These are phyloP conservation scores for Calonectria pseudoturangicola DNA, from an alignment of 2,329 filamentous ascomycete genomes.

Conservation along the genomic window DNA sequence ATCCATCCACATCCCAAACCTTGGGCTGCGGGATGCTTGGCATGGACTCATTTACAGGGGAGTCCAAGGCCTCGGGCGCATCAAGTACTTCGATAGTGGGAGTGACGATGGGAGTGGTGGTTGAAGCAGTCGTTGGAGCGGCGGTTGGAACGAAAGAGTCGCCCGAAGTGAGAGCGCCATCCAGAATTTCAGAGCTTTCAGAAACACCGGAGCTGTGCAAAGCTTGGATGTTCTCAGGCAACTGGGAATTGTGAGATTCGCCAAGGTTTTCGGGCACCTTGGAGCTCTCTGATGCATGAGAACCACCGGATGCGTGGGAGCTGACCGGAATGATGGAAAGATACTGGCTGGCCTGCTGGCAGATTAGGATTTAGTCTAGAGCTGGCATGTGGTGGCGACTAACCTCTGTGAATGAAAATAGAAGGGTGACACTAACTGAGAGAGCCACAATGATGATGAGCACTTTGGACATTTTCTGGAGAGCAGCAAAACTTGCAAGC, in stretches of 20 bases:
- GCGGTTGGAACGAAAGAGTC: neutral
- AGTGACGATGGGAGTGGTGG: too few species aligned
- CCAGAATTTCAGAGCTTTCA: neutral
- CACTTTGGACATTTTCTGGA: neutral
- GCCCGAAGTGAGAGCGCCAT: neutral
- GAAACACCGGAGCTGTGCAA: neutral
- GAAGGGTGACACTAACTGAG: neutral
- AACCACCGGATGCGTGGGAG: neutral
- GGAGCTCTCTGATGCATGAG: neutral
- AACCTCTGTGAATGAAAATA: constrained; percentile 8
- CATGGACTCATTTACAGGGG: neutral
- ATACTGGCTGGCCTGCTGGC: neutral
- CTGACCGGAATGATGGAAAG: neutral
- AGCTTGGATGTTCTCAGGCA: neutral
- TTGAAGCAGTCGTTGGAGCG: neutral
- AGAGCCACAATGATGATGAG: neutral
- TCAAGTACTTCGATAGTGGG: neutral
- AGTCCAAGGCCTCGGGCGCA: neutral
- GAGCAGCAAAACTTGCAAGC: neutral
- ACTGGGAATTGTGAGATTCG: neutral
- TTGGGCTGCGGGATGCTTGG: neutral
- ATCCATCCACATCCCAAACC: constrained; percentile 1
- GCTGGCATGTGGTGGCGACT: neutral
- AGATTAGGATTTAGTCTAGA: neutral
- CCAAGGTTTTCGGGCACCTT: neutral